phyloP scores from a whole-genome alignment of 305 asterid genomes.

The Petunia hybrid region DNA sequence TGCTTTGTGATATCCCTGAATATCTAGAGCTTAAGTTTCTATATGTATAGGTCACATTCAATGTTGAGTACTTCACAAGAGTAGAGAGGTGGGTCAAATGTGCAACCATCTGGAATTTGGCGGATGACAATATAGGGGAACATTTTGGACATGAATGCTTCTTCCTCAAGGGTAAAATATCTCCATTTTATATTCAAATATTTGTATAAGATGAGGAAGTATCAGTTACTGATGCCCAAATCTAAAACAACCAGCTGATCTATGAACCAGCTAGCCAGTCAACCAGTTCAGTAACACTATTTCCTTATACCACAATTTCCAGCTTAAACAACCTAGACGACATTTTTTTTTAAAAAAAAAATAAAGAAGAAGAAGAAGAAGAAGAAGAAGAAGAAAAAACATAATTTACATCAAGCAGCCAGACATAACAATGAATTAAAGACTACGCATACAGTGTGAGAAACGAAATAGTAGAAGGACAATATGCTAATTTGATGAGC shows the following conservation, averaged over 20 bases:
- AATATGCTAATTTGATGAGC: neutral
- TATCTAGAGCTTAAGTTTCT: too few relatives aligned
- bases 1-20: too few relatives aligned
- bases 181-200: neutral
- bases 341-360: too few relatives aligned
- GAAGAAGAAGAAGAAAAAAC: neutral
- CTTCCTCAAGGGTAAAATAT: neutral
- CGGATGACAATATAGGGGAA: neutral
- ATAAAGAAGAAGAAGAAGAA: too few relatives aligned
- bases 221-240: neutral
- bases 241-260: neutral
- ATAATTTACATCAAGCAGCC: neutral
- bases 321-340: neutral
- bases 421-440: neutral
- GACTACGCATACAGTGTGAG: neutral
- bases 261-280: neutral
- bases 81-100: too few relatives aligned
- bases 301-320: neutral
- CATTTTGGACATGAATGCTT: neutral
- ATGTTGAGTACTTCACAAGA: too few relatives aligned
- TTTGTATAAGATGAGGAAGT: neutral
- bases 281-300: neutral
- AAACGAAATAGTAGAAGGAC: neutral
- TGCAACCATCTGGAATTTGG: neutral
- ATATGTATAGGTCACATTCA: too few relatives aligned